Conservation (phyloP, 495 filamentous ascomycete genomes). For the Xylaria telfairii region DNA sequence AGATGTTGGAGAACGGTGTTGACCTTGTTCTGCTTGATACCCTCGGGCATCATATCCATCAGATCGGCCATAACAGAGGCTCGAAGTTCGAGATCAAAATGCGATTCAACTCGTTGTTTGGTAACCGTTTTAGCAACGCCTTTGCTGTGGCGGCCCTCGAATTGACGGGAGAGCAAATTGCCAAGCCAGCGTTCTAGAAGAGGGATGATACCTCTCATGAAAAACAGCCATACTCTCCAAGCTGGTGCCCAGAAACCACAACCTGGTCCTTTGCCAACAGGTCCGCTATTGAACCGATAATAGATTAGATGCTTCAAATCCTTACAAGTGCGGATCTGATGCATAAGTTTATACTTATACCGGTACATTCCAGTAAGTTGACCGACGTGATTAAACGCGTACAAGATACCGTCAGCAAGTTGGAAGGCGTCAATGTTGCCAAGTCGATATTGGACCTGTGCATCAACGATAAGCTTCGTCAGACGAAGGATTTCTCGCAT, state of each 20-base stretch:
- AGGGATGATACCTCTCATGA: conserved; percentile 98
- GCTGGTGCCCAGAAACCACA: conserved; percentile 99
- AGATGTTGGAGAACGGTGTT: conserved; percentile 97
- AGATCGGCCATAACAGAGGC: conserved; percentile 99
- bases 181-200: conserved; percentile 97
- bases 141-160: conserved; percentile 98
- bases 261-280: conserved; percentile 96
- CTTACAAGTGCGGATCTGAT: conserved; percentile 99
- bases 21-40: conserved; percentile 99
- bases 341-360: conserved; percentile 99
- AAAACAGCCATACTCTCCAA: conserved; percentile 99
- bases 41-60: conserved; percentile 99
- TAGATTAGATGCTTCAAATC: conserved; percentile 99
- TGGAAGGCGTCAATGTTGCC: conserved; percentile 99
- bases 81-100: conserved; percentile 97
- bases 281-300: conserved; percentile 97
- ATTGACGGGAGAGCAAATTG: conserved; percentile 94
- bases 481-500: conserved; percentile 99
- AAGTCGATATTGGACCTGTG: conserved; percentile 96
- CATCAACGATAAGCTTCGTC: conserved; percentile 98
- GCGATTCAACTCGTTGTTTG: conserved; percentile 98
- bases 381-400: conserved; percentile 99
- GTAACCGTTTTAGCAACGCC: conserved; percentile 99
- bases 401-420: conserved; percentile 96
- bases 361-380: conserved; percentile 99